Percentiles rank a stretch among this genome's conserved stretches.
phyloP scores from a whole-genome alignment of 2,329 filamentous ascomycete genomes.

The Furcasterigmium sp. region DNA sequence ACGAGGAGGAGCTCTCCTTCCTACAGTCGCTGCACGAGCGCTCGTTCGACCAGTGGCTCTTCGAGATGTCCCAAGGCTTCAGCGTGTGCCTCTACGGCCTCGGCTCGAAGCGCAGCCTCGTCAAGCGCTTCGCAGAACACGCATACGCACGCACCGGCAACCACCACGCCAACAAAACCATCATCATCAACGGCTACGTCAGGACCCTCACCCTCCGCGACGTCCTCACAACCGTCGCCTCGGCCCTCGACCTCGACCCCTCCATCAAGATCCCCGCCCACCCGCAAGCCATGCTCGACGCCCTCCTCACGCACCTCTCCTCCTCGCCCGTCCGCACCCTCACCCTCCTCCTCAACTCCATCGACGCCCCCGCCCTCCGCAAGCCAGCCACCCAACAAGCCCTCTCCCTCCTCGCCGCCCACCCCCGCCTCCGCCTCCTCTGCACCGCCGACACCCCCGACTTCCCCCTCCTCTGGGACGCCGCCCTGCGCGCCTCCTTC shows the following conservation, averaged over 20 bases:
- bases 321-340: slow-evolving; percentile 61
- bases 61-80: slow-evolving; percentile 83
- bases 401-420: slow-evolving; percentile 70
- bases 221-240: slow-evolving; percentile 63
- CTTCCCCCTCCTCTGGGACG: slow-evolving; percentile 86
- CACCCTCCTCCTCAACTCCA: slow-evolving; percentile 75
- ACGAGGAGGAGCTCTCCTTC: slow-evolving; percentile 63
- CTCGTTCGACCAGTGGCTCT: slow-evolving; percentile 86
- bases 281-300: slow-evolving; percentile 62
- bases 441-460: slow-evolving; percentile 84
- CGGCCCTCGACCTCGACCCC: slow-evolving; percentile 54
- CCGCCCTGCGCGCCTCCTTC: slow-evolving; percentile 73
- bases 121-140: slow-evolving; percentile 70
- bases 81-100: slow-evolving; percentile 89
- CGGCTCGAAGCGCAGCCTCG: slow-evolving; percentile 76
- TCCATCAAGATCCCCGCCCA: slow-evolving; percentile 50
- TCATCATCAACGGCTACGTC: slow-evolving; percentile 83
- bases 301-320: slow-evolving; percentile 58
- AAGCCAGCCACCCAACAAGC: slow-evolving; percentile 64
- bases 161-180: slow-evolving; percentile 52
- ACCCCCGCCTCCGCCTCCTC: slow-evolving; percentile 66
- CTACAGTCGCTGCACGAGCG: slow-evolving; percentile 71
- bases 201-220: slow-evolving; percentile 62
- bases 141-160: slow-evolving; percentile 43
- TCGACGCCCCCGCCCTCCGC: slow-evolving; percentile 75